Conservation (phyloP, 2,329 filamentous ascomycete species). For the Talaromyces sp. region DNA sequence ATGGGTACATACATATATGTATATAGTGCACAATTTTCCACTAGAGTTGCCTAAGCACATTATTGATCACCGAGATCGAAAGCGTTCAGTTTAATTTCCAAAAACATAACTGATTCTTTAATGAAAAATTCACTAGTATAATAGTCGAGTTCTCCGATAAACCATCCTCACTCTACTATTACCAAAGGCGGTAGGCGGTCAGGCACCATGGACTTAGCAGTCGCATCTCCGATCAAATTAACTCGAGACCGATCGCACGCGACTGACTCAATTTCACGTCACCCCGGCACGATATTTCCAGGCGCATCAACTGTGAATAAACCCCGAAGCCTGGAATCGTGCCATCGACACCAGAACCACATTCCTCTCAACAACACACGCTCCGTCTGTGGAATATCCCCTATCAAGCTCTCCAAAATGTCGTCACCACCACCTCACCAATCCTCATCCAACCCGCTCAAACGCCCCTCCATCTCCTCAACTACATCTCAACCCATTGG, state of each 20-base stretch:
- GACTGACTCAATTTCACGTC: neutral
- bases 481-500: constrained; percentile 35
- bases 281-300: neutral
- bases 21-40: too few species aligned
- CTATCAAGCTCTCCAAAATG: constrained; percentile 29
- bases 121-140: too few species aligned
- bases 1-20: too few species aligned
- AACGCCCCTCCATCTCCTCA: constrained; percentile 46
- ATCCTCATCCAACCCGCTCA: constrained; percentile 38
- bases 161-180: neutral
- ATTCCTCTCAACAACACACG: neutral
- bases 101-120: too few species aligned
- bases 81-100: too few species aligned
- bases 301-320: neutral
- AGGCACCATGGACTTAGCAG: constrained; percentile 1
- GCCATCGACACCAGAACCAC: neutral
- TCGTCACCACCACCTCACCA: constrained; percentile 41
- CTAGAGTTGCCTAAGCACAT: too few species aligned
- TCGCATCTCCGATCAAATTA: constrained; percentile 1
- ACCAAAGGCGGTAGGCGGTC: neutral
- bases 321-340: neutral
- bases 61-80: too few species aligned
- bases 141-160: too few species aligned
- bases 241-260: neutral
- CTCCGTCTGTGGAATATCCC: neutral